These are phyloP conservation scores for Fraxinus platypoda DNA, from an alignment of 305 asterid genomes.

Conservation along the genomic window DNA sequence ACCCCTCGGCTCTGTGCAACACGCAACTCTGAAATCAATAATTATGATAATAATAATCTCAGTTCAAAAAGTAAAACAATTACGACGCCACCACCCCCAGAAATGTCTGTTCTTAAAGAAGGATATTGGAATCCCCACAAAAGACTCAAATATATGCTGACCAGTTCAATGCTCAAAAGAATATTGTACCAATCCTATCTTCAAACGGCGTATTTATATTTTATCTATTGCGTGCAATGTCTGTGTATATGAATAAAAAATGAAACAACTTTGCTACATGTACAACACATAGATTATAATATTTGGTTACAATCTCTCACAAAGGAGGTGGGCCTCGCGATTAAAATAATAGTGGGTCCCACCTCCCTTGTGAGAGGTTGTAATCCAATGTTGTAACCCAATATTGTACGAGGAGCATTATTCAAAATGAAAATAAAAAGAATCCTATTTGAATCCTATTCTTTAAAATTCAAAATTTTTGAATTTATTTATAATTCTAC, in stretches of 20 bases:
- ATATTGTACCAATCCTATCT: neutral
- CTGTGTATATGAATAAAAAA: conserved; percentile 3
- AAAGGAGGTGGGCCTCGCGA: no score
- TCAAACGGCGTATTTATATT: conserved; percentile 12
- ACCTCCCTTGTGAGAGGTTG: no score
- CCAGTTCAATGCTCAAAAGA: conserved; percentile 39
- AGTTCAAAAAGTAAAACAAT: conserved; percentile 17
- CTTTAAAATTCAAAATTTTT: neutral
- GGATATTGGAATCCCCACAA: conserved; percentile 38
- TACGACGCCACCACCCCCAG: conserved; percentile 28
- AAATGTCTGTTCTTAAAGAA: conserved; percentile 33
- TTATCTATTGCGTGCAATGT: neutral
- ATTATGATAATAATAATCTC: conserved; percentile 7
- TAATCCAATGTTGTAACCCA: no score
- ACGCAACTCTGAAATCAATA: conserved; percentile 35
- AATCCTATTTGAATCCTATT: neutral
- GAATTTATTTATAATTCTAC: no score
- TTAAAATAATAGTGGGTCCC: no score
- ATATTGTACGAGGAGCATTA: no score
- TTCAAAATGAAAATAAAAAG: conserved; percentile 1
- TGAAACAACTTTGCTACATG: neutral
- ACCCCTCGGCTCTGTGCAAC: conserved; percentile 26
- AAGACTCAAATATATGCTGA: conserved; percentile 39
- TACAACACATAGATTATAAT: no score
- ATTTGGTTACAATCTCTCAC: no score